Conservation (phyloP, 2,329 filamentous ascomycete genomes). For the Botrytis byssoidea region DNA sequence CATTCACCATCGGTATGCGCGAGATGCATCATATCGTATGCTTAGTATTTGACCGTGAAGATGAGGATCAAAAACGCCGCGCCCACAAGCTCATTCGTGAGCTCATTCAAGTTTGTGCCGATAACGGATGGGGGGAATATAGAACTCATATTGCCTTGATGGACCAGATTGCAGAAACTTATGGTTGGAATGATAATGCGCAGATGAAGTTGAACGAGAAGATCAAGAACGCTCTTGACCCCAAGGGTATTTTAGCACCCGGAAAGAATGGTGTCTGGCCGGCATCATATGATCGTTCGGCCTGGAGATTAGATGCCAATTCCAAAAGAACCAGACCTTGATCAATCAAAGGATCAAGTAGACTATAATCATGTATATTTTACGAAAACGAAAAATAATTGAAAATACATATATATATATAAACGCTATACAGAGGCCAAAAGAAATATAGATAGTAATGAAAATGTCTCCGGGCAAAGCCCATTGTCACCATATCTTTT, state of each 20-base stretch:
- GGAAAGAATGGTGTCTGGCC: constrained; percentile 44
- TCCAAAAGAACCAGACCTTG: constrained; percentile 6
- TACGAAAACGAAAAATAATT: neutral
- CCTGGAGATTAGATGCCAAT: constrained; percentile 16
- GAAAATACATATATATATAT: neutral
- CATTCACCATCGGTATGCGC: constrained; percentile 49
- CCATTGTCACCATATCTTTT: neutral
- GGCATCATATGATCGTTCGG: constrained; percentile 21
- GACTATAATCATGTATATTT: neutral
- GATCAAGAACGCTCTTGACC: constrained; percentile 49
- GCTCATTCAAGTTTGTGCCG: constrained; percentile 44
- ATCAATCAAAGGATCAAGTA: neutral
- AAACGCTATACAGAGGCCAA: neutral
- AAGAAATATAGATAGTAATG: neutral
- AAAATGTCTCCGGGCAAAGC: neutral
- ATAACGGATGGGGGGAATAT: constrained; percentile 47
- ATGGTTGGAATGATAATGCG: constrained; percentile 44
- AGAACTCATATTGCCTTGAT: constrained; percentile 47
- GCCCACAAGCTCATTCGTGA: constrained; percentile 43
- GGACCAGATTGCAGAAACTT: constrained; percentile 47
- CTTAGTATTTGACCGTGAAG: constrained; percentile 51
- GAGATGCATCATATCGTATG: constrained; percentile 58
- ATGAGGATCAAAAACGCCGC: constrained; percentile 42
- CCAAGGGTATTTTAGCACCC: constrained; percentile 48
- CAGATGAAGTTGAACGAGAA: constrained; percentile 45